Base-by-base conservation (phyloP, 257 asterid species). In the Galeopsis tetrahit region DNA sequence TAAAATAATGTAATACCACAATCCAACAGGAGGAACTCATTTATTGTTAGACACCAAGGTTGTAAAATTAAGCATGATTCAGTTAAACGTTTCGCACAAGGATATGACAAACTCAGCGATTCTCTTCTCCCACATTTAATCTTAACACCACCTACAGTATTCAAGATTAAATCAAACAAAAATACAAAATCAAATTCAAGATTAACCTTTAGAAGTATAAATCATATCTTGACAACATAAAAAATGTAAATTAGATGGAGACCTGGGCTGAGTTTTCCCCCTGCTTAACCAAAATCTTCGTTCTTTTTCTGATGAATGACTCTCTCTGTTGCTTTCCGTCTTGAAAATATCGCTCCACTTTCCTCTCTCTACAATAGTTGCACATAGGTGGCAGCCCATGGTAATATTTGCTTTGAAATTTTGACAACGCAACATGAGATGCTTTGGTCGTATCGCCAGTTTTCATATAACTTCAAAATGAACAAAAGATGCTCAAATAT, bases 371-470 rank as follows among this genome's bases (percentile, higher is more conserved):
- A 35, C 28, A 53, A 39, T 60, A 42, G 77, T 10, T 32, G 63
- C 69, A 55, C 52, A 21, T 42, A 44, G 77, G 64, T 60, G 75
- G 53, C 42, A 72, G 38, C 68, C 36, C 39, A 49, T 15, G 52
- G 69, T 55, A 46, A 10, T 36, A 11, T 33, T 49, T 44, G 34
- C 33, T 35, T 59, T 56, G 62, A 38, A 48, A 4, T 11, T 53
- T 76, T 53, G 58, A 70, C 68, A 70, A 53, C 61, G 56, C 51
- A 56, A 9, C 53, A 70, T 76, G 53, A 34, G 73, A 53, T 52
- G 67, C 40, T 34, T 68, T 61, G 28, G 28, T 21, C 28, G 28
- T 21, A 21, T 21, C 28, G 28, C 28, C 28, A 1, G 28, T 21
- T 21, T 21, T 21, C 28, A 21, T 21, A 21, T 21, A 21, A 21